Percentiles rank a stretch among this genome's conserved stretches.
Evolutionary conservation across 2,329 filamentous ascomycete species (phyloP).

Genomic region (Trichophyton simii): DNA sequence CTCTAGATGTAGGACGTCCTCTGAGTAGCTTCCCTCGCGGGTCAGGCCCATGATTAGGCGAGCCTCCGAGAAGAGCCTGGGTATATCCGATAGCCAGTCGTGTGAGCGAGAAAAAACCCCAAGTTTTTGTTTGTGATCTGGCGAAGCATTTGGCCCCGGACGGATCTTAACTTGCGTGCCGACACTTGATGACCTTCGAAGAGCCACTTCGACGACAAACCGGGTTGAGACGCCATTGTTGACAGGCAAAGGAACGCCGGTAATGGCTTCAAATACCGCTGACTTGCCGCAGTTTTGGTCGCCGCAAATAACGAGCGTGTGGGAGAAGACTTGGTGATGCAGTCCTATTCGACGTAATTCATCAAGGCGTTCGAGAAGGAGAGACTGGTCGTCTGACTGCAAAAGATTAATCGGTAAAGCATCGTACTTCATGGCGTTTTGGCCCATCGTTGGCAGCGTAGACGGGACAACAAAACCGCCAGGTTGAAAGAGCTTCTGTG

Average conservation of each 20-base stretch:
- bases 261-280: conserved; percentile 14
- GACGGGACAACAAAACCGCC: not conserved
- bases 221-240: conserved; percentile 45
- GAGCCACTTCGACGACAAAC: conserved; percentile 48
- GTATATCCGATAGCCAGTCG: conserved; percentile 17
- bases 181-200: conserved; percentile 25
- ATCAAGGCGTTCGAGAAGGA: conserved; percentile 14
- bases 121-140: conserved; percentile 15
- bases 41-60: conserved; percentile 16
- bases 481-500: not conserved
- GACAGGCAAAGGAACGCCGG: conserved; percentile 12
- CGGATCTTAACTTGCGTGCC: conserved; percentile 18
- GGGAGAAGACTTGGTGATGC: conserved; percentile 10
- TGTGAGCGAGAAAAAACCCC: conserved; percentile 14
- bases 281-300: conserved; percentile 13
- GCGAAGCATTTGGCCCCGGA: conserved; percentile 14
- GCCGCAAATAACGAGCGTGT: conserved; percentile 14
- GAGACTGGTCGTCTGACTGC: conserved; percentile 12
- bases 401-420: conserved; percentile 8
- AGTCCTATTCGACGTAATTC: conserved; percentile 14
- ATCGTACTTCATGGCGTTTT: conserved; percentile 4
- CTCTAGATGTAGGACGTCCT: conserved; percentile 47
- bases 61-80: conserved; percentile 18
- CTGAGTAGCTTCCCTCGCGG: conserved; percentile 15
- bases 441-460: not conserved